phyloP scores from a whole-genome alignment of 2,329 filamentous ascomycete genomes.

The Aspergillus neoniger region DNA sequence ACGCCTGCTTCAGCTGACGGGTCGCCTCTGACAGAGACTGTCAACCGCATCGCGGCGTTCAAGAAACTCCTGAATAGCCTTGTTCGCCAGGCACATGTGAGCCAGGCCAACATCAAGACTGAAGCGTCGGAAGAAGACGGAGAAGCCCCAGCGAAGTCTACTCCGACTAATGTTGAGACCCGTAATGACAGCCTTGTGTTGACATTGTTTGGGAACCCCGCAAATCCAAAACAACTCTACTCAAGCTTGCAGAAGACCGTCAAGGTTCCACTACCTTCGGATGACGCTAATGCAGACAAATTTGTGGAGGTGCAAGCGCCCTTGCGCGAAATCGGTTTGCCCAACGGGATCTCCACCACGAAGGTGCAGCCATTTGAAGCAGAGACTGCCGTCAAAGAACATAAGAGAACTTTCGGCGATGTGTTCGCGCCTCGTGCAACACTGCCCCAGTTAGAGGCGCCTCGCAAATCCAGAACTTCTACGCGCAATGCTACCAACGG shows the following conservation, averaged over 20 bases:
- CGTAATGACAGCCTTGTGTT: conserved; percentile 63
- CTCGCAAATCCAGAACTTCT: conserved; percentile 38
- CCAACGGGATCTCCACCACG: conserved; percentile 71
- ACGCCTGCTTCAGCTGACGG: conserved; percentile 30
- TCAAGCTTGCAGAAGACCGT: conserved; percentile 71
- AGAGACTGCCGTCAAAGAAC: conserved; percentile 30
- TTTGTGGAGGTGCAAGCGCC: conserved; percentile 48
- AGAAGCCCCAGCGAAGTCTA: conserved; percentile 39
- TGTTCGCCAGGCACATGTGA: conserved; percentile 62
- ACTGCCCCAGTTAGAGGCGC: conserved; percentile 43
- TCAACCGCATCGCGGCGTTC: conserved; percentile 56
- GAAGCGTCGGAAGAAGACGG: conserved; percentile 38
- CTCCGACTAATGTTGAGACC: conserved; percentile 42
- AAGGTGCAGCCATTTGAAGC: conserved; percentile 60
- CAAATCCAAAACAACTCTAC: conserved; percentile 75
- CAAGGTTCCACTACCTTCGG: conserved; percentile 35
- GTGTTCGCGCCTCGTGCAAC: conserved; percentile 46
- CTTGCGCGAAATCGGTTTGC: conserved; percentile 67
- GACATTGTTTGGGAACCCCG: conserved; percentile 74
- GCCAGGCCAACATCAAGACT: conserved; percentile 36
- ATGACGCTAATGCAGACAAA: conserved; percentile 39
- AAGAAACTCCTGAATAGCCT: conserved; percentile 64
- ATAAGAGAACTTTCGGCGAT: conserved; percentile 46
- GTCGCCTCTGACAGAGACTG: conserved; percentile 36
- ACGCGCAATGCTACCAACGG: conserved; percentile 34